These are phyloP conservation scores for Irpex rosettiformis DNA, from an alignment of 1,284 basidiomycete species.

Conservation along the genomic window DNA sequence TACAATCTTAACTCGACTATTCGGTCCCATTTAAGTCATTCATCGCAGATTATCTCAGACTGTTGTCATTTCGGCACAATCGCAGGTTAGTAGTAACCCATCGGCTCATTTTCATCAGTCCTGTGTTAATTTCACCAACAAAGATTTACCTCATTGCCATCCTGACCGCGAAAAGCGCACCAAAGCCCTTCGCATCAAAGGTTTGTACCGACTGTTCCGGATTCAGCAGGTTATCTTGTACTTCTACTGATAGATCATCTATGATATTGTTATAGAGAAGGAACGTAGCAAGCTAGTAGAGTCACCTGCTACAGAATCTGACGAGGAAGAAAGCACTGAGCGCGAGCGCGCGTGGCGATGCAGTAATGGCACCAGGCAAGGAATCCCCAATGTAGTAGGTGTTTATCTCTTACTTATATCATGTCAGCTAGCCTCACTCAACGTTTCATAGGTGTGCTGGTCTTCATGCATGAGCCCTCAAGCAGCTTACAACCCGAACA, in stretches of 20 bases:
- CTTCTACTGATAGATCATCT: no score
- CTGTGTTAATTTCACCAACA: neutral
- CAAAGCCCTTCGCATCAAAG: neutral
- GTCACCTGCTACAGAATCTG: neutral
- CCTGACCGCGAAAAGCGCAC: neutral
- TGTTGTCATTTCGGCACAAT: slow-evolving; percentile 27
- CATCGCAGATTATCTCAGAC: slow-evolving; percentile 26
- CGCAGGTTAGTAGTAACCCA: slow-evolving; percentile 18
- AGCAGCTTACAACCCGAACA: slow-evolving; percentile 9
- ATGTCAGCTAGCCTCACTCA: neutral
- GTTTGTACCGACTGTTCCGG: neutral
- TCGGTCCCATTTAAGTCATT: slow-evolving; percentile 5
- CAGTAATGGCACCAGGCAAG: neutral
- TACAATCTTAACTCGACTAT: neutral
- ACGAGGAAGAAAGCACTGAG: neutral
- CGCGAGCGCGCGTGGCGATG: no score
- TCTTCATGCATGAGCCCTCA: slow-evolving; percentile 21
- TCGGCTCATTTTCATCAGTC: neutral
- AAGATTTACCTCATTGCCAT: slow-evolving; percentile 15
- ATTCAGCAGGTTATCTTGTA: neutral
- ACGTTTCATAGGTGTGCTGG: slow-evolving; percentile 16
- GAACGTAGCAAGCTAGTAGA: no score
- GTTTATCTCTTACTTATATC: neutral
- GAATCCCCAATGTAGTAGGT: neutral
- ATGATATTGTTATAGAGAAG: no score